Evolutionary conservation across 148 eudicot genomes (phyloP).

Genomic region (Drosera capensis): DNA sequence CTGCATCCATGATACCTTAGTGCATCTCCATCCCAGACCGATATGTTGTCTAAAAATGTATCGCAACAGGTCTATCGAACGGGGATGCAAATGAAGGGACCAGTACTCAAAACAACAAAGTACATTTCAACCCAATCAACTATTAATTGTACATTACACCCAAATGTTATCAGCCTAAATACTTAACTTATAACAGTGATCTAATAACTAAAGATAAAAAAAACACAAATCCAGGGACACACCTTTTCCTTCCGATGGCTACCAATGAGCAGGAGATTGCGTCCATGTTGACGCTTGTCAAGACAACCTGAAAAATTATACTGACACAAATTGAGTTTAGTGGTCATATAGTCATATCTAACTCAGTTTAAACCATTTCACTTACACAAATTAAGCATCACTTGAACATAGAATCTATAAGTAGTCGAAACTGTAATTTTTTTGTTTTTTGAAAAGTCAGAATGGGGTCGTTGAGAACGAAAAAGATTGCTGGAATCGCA

Average conservation of each 20-base stretch:
- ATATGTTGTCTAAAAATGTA: conserved; percentile 2
- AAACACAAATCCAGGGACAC: background rate
- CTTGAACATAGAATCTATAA: no score
- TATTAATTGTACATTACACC: background rate
- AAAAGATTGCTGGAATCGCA: no score
- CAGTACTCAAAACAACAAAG: background rate
- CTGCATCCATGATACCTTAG: background rate
- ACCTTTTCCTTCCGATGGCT: conserved; percentile 83
- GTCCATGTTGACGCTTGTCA: conserved; percentile 76
- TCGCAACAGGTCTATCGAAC: background rate
- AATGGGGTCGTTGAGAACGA: no score
- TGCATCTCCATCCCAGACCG: background rate
- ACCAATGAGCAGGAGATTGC: conserved; percentile 64
- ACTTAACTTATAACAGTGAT: background rate
- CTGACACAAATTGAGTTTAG: conserved; percentile 2
- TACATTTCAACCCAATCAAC: background rate
- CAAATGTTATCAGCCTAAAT: background rate
- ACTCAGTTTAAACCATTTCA: background rate
- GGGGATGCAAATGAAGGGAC: background rate
- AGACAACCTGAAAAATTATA: conserved; percentile 64
- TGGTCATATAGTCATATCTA: conserved; percentile 5
- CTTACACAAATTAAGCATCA: no score
- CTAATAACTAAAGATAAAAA: background rate
- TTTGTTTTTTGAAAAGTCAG: no score
- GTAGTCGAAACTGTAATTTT: no score